Base-by-base conservation (phyloP, 192 early-diverging fungal species). In the Dissophora globulifera region DNA sequence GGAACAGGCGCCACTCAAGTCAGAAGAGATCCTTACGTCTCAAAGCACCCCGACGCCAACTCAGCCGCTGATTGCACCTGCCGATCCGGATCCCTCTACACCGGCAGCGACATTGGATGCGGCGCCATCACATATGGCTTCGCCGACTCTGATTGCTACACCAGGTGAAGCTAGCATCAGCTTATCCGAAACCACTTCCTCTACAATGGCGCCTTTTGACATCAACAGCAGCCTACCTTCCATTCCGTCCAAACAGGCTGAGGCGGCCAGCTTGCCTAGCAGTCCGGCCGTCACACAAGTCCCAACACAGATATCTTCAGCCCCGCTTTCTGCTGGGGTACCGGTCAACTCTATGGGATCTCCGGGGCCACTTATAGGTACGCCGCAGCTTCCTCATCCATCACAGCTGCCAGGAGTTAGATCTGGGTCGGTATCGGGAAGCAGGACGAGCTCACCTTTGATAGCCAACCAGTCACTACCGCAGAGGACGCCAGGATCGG, bases 381-480 rank as follows among this genome's bases (percentile, higher is more conserved):
- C 29, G 8, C 26, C 43, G 20, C 57, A 29, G 42, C 10, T 27
- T 23, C 9, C 27, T 32, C 43, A 27, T 27, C 9, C 23, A 12
- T 27, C 55, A 2, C 55, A 42, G 20, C 1, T 27, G 3, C 41
- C 55, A 17, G 46, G 55, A 7, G 20, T 43, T 23, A 57, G 41
- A 23, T 3, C 35, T 57, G 55, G 45, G 1, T 48, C 58, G n/a
- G 31, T 49, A 3, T 19, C 29, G 35, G 49, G 52, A 11, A 55
- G 63, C 31, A 45, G 42, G 45, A 27, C 41, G 1, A 55, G 43
- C 27, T 66, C 63, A 2, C 63, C 63, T 5, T 53, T 56, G 55
- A 45, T 56, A n/a, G 15, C 42, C 1, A 22, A 45, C 27, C 63
- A 48, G 20, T 16, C 47, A 4, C 27, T 66, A 15, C 63, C 51